A percentile compares a stretch with the other conserved stretches of the same genome.
Conservation (phyloP, 305 asterid species). For the Striga hermonthica region DNA sequence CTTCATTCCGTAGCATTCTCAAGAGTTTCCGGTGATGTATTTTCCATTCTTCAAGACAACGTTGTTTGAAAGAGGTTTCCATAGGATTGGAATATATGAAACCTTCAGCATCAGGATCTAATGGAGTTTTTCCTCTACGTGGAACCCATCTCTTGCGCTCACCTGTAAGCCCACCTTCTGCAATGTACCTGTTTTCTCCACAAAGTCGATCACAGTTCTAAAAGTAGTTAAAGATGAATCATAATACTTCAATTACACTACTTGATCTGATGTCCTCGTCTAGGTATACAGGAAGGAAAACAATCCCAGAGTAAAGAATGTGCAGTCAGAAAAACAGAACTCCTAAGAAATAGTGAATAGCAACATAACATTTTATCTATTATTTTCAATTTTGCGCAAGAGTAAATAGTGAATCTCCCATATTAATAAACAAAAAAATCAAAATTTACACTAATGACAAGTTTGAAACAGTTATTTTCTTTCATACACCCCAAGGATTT, state of each 20-base stretch:
- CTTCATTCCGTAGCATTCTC: slow-evolving; percentile 76
- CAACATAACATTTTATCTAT: too few relatives aligned
- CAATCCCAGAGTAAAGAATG: neutral
- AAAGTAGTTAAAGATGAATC: slow-evolving; percentile 23
- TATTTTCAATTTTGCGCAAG: too few relatives aligned
- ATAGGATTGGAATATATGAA: slow-evolving; percentile 77
- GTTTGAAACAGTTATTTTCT: slow-evolving; percentile 16
- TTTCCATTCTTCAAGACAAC: slow-evolving; percentile 87
- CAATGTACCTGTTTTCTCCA: slow-evolving; percentile 63
- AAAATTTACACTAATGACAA: neutral
- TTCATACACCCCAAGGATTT: neutral
- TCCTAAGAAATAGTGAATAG: neutral
- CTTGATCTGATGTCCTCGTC: slow-evolving; percentile 15
- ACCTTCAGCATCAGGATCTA: slow-evolving; percentile 96
- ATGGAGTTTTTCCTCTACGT: slow-evolving; percentile 91
- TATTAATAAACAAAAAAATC: neutral
- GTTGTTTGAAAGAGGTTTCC: slow-evolving; percentile 94
- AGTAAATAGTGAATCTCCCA: neutral
- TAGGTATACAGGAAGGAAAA: slow-evolving; percentile 3
- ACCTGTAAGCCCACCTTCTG: slow-evolving; percentile 98
- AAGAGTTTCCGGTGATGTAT: slow-evolving; percentile 82
- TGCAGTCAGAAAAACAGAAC: slow-evolving; percentile 8
- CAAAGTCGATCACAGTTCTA: slow-evolving; percentile 36
- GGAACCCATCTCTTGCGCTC: slow-evolving; percentile 99
- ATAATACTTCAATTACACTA: slow-evolving; percentile 7